A percentile compares a stretch with the other conserved stretches of the same genome.
phyloP scores from a whole-genome alignment of 306 rosid species.

The apple (Malus domestica) region DNA sequence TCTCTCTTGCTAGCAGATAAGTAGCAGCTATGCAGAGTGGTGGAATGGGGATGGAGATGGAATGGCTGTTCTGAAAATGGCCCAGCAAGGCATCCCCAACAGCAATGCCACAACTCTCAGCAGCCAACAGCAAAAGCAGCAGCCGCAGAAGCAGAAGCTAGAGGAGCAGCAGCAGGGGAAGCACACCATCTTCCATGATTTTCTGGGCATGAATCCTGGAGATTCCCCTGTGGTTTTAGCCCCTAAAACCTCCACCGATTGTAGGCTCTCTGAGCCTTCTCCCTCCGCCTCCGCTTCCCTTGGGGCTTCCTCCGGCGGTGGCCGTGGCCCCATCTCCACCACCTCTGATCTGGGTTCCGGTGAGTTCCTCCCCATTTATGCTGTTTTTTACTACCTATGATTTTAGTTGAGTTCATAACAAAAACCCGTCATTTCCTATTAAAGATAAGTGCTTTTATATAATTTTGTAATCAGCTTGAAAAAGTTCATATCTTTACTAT shows the following conservation, averaged over 20 bases:
- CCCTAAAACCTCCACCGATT: constrained; percentile 36
- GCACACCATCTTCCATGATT: constrained; percentile 63
- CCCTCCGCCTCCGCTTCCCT: constrained; percentile 46
- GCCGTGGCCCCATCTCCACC: constrained; percentile 64
- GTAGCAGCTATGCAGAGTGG: constrained; percentile 15
- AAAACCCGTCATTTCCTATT: not conserved
- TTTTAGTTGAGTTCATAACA: not conserved
- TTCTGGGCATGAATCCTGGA: constrained; percentile 64
- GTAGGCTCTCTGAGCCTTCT: constrained; percentile 37
- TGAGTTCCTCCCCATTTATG: constrained; percentile 23
- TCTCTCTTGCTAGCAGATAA: not conserved
- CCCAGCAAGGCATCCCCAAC: constrained; percentile 42
- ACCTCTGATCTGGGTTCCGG: constrained; percentile 85
- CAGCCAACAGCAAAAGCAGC: constrained; percentile 12
- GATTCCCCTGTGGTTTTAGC: constrained; percentile 23
- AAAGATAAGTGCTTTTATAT: not conserved
- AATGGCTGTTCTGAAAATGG: constrained; percentile 56
- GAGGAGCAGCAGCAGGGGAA: constrained; percentile 29
- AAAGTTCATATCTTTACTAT: not conserved
- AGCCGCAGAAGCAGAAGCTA: constrained; percentile 14
- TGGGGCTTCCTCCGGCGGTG: constrained; percentile 52
- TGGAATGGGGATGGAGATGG: constrained; percentile 23
- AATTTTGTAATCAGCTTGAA: not conserved
- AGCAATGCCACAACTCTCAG: constrained; percentile 25
- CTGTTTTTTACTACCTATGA: not conserved